Conservation (phyloP, 169 alveolate species). For the Cryptosporidium xiaoi region DNA sequence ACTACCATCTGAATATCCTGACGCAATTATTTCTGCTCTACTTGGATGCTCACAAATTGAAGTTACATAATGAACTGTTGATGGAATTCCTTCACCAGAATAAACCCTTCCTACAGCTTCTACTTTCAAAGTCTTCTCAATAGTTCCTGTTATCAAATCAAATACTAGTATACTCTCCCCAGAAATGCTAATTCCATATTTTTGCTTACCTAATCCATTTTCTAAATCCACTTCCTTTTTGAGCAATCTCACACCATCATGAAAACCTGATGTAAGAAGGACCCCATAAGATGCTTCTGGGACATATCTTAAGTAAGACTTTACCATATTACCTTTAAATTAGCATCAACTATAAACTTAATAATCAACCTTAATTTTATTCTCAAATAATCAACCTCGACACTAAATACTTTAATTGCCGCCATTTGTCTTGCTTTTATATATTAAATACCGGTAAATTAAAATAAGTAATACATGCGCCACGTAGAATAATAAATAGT, state of each 20-base stretch:
- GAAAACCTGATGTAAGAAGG: conserved; percentile 80
- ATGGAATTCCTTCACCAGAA: conserved; percentile 78
- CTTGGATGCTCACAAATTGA: conserved; percentile 76
- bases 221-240: conserved; percentile 34
- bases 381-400: conserved; percentile 74
- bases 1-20: conserved; percentile 86
- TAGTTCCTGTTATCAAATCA: conserved; percentile 77
- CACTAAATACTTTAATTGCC: conserved; percentile 60
- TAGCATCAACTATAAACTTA: conserved; percentile 72
- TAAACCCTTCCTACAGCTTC: conserved; percentile 75
- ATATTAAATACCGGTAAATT: conserved; percentile 15
- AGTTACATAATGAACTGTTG: conserved; percentile 78
- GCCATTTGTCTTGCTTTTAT: not conserved
- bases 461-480: conserved; percentile 33
- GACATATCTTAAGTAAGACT: conserved; percentile 88
- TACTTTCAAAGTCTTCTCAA: conserved; percentile 72
- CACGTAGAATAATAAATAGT: conserved; percentile 1
- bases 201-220: conserved; percentile 5
- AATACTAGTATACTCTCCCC: conserved; percentile 76
- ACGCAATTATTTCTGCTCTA: conserved; percentile 80
- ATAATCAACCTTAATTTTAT: conserved; percentile 9
- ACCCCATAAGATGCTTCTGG: conserved; percentile 84
- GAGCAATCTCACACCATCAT: conserved; percentile 76
- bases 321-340: conserved; percentile 83
- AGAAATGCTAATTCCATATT: conserved; percentile 76